Conservation (phyloP, 441 rosid species). For the Adansonia grandidieri region DNA sequence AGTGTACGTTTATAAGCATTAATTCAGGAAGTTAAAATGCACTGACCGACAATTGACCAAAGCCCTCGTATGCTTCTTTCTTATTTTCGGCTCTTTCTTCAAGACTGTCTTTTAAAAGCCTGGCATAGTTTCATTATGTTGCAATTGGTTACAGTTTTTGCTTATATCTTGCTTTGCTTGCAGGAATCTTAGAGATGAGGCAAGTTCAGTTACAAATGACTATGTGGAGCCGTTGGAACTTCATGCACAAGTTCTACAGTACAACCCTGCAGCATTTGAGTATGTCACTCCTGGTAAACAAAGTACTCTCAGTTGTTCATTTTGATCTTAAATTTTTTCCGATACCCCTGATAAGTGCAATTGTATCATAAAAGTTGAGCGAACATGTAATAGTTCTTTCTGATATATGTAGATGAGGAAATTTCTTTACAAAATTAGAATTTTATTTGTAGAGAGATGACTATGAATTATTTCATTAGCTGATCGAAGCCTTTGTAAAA, state of each 20-base stretch:
- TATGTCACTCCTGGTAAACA: constrained; percentile 77
- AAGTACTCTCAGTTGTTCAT: constrained; percentile 43
- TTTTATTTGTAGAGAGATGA: constrained; percentile 11
- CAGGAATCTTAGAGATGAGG: constrained; percentile 77
- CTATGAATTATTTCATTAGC: not conserved
- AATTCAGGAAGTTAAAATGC: not conserved
- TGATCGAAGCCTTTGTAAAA: constrained; percentile 4
- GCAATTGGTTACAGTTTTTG: not conserved
- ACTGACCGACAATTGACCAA: not conserved
- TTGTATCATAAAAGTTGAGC: not conserved
- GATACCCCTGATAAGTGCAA: not conserved
- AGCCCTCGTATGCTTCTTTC: not conserved
- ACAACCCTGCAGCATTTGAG: constrained; percentile 83
- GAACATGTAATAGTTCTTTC: not conserved
- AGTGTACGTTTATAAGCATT: not conserved
- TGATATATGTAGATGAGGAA: not conserved
- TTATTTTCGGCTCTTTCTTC: not conserved
- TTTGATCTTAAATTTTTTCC: not conserved
- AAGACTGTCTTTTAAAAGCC: not conserved
- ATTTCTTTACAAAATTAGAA: not conserved
- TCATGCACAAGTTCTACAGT: constrained; percentile 68
- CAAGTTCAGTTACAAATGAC: constrained; percentile 38
- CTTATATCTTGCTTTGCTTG: constrained; percentile 20
- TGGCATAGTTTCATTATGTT: not conserved
- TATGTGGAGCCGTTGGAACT: constrained; percentile 60